Percentiles rank a stretch among this genome's conserved stretches.
phyloP scores from a whole-genome alignment of 2,329 filamentous ascomycete genomes.

The Neophaeococcomyces mojaviensis region DNA sequence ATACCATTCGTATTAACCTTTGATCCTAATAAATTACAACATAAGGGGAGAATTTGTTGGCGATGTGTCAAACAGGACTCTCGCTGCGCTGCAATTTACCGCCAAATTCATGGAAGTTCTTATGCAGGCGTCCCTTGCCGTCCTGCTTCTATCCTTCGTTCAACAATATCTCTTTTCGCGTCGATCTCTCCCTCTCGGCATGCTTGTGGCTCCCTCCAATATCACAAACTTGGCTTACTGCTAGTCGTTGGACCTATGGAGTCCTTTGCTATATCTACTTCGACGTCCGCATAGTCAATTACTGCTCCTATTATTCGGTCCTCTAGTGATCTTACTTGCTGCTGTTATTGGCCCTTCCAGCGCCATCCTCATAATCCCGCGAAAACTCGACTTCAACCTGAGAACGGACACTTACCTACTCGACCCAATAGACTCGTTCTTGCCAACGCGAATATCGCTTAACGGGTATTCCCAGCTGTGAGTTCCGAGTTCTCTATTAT shows the following conservation, averaged over 20 bases:
- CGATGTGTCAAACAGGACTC: not conserved
- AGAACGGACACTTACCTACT: not conserved
- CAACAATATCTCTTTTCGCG: not conserved
- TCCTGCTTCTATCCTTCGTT: slow-evolving; percentile 4
- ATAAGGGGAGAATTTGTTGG: too few species aligned
- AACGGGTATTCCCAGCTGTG: too few species aligned
- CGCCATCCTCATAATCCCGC: slow-evolving; percentile 10
- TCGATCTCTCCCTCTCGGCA: slow-evolving; percentile 2
- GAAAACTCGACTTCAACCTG: not conserved
- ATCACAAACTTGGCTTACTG: slow-evolving; percentile 7
- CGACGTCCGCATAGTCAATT: not conserved
- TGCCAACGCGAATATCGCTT: too few species aligned
- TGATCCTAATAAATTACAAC: too few species aligned
- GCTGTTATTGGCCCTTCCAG: slow-evolving; percentile 10
- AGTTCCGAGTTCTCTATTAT: too few species aligned
- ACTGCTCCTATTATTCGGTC: not conserved
- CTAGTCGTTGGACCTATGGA: slow-evolving; percentile 12
- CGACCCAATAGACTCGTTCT: not conserved
- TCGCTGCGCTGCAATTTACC: slow-evolving; percentile 11
- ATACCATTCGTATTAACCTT: too few species aligned
- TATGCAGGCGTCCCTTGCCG: slow-evolving; percentile 12
- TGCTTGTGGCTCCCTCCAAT: slow-evolving; percentile 8
- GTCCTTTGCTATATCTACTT: slow-evolving; percentile 3
- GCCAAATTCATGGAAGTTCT: slow-evolving; percentile 12
- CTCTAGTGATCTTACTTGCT: slow-evolving; percentile 3